These are phyloP conservation scores for Helichrysum umbraculigerum DNA, from an alignment of 129 eudicot species.

Conservation along the genomic window DNA sequence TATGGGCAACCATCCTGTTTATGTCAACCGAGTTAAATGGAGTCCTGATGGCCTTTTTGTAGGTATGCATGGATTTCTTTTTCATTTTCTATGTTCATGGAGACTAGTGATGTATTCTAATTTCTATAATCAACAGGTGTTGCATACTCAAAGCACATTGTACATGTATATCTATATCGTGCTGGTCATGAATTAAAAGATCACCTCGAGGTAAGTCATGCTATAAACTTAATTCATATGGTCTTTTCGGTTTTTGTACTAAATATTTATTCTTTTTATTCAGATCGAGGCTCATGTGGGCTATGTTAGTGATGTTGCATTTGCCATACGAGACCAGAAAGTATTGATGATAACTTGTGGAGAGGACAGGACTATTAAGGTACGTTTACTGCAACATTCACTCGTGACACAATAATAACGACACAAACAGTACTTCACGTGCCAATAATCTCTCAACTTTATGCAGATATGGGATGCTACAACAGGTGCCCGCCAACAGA, in stretches of 20 bases:
- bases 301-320: conserved; percentile 61
- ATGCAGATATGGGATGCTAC: conserved; percentile 59
- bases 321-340: conserved; percentile 40
- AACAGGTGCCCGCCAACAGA: conserved; percentile 34
- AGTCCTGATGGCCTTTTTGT: conserved; percentile 64
- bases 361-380: conserved; percentile 68
- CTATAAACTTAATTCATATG: neutral
- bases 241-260: neutral
- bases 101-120: neutral
- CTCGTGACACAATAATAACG: neutral
- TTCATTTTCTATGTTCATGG: neutral
- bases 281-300: conserved; percentile 68
- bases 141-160: conserved; percentile 74
- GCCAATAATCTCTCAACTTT: conserved; percentile 11
- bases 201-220: conserved; percentile 61
- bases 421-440: neutral
- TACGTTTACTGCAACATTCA: conserved; percentile 25
- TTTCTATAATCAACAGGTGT: conserved; percentile 47
- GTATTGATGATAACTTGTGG: conserved; percentile 64
- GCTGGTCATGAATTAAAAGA: conserved; percentile 50
- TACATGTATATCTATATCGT: conserved; percentile 54
- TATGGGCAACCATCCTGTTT: conserved; percentile 47
- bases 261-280: neutral
- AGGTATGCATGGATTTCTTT: conserved; percentile 34
- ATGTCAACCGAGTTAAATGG: conserved; percentile 71